Conservation (phyloP, 148 eudicot species). For the Rhododendron henanense region DNA sequence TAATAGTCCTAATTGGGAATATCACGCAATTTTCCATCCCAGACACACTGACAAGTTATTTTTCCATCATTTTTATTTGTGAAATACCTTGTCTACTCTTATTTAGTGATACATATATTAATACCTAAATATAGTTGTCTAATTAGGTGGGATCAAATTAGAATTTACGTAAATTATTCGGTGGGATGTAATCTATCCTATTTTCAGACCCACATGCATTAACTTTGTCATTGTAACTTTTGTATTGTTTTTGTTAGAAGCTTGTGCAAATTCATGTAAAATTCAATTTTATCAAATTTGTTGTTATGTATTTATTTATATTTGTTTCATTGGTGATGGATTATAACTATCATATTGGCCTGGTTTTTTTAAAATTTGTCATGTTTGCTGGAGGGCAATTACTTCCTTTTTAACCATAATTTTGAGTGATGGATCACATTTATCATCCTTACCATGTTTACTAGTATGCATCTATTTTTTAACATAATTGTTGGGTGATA, state of each 20-base stretch:
- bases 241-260: background rate
- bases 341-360: background rate
- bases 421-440: background rate
- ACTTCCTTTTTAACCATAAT: background rate
- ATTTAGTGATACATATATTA: background rate
- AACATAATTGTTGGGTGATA: background rate
- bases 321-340: background rate
- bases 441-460: background rate
- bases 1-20: too few species aligned
- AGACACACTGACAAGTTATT: background rate
- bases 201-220: background rate
- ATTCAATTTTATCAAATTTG: background rate
- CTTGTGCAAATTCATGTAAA: background rate
- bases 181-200: background rate
- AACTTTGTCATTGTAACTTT: background rate
- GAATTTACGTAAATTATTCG: background rate
- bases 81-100: background rate
- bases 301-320: too few species aligned
- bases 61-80: background rate
- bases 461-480: background rate
- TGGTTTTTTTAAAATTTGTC: background rate
- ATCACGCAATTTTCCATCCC: too few species aligned
- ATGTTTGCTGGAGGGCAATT: background rate
- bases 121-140: background rate
- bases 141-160: background rate